phyloP scores from a whole-genome alignment of 129 eudicot species.

The Lonicera japonica region DNA sequence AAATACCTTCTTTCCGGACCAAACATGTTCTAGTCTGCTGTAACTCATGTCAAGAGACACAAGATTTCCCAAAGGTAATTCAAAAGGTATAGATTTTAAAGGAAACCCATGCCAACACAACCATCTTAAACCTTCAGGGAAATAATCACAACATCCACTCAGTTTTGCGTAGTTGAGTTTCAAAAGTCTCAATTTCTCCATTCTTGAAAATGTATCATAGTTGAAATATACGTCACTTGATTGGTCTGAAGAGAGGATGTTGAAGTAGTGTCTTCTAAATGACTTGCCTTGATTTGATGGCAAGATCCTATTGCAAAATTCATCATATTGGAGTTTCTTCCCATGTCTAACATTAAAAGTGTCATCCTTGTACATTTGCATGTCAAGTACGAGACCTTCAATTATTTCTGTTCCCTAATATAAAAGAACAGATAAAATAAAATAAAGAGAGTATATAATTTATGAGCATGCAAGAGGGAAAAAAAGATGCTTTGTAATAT shows the following conservation, averaged over 20 bases:
- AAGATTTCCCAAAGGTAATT: conserved; percentile 12
- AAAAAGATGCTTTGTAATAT: neutral
- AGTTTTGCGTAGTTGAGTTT: conserved; percentile 19
- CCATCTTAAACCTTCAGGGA: conserved; percentile 27
- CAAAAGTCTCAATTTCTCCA: conserved; percentile 16
- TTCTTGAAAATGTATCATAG: conserved; percentile 11
- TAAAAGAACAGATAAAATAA: neutral
- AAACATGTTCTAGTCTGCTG: conserved; percentile 5
- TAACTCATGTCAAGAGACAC: conserved; percentile 16
- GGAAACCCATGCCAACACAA: conserved; percentile 28
- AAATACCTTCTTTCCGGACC: conserved; percentile 3
- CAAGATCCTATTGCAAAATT: neutral
- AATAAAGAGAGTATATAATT: neutral
- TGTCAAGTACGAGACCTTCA: conserved; percentile 5
- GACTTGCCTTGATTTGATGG: neutral
- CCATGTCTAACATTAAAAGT: neutral
- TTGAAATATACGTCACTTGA: neutral
- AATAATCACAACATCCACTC: conserved; percentile 10
- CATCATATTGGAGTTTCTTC: neutral
- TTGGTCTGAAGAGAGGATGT: no score
- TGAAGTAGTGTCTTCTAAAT: neutral
- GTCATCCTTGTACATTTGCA: neutral
- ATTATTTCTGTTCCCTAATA: conserved; percentile 7
- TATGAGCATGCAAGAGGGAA: neutral
- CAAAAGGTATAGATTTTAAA: conserved; percentile 14